Base-by-base conservation (phyloP, 1,284 basidiomycete genomes). In the Naganishia liquefaciens region DNA sequence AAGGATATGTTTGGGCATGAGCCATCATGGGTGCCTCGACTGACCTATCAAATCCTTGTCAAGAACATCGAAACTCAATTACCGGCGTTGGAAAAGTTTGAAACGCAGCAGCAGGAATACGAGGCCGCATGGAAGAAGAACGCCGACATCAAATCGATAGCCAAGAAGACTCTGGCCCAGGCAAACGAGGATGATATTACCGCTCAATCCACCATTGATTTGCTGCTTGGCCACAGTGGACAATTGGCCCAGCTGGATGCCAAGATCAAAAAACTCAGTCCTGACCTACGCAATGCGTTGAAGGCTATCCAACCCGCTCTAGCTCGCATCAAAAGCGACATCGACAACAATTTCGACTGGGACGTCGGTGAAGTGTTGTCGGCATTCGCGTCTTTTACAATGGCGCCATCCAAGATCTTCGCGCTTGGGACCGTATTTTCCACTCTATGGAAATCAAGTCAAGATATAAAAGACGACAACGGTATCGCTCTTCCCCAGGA, bases 1-100 rank as follows among this genome's bases (percentile, higher is more conserved):
- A 28, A 53, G 15, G 51, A 53, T 21, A 53, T 53, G 51, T 53
- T 53, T 53, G 51, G 51, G 13, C 51, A 53, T 33, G 27, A n/a
- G n/a, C 25, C n/a, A 2, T 11, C 23, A 13, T 53, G 51, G 51
- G 28, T 33, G 11, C 51, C 51, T 15, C 51, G 51, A 33, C 33
- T 53, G 28, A 17, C 27, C 28, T 53, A 53, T 21, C 27, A 6
- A 15, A n/a, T 44, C 13, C 21, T 44, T 21, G 42, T 44, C 13
- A 15, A 4, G 17, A 44, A 44, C 13, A 15, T 44, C 5, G 13
- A 5, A 5, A n/a, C 42, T 17, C 42, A 44, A 15, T 21, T 44
- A 4, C 42, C 42, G 17, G 17, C 17, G 21, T n/a, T 53, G 51
- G 28, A 53, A 37, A 37, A 28, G 19, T 27, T 30, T 4, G 51